phyloP scores from a whole-genome alignment of 352 stramenopile genomes.

The Phytophthora ohioensis region DNA sequence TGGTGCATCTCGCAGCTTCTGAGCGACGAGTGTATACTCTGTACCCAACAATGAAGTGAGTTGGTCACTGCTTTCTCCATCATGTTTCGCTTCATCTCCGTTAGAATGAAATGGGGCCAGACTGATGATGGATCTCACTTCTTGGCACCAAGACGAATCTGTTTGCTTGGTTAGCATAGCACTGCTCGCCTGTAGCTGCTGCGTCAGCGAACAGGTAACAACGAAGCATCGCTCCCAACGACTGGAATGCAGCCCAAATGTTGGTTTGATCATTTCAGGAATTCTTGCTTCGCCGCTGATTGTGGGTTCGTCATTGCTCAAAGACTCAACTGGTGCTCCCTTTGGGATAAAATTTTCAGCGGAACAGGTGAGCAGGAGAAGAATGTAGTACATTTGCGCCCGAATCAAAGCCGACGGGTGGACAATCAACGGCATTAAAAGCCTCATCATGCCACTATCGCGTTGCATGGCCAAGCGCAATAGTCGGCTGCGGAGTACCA shows the following conservation, averaged over 20 bases:
- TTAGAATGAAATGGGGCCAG: constrained; percentile 5
- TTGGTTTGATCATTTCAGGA: constrained; percentile 41
- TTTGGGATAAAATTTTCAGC: constrained; percentile 49
- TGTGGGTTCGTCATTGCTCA: constrained; percentile 1
- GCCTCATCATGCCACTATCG: constrained; percentile 30
- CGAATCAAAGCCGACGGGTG: constrained; percentile 49
- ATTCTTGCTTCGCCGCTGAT: constrained; percentile 27
- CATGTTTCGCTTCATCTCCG: background rate
- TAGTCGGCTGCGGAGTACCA: constrained; percentile 50
- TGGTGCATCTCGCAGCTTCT: constrained; percentile 47
- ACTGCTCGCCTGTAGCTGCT: constrained; percentile 25
- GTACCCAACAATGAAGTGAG: background rate
- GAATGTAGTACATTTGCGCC: constrained; percentile 66
- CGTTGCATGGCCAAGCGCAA: constrained; percentile 44
- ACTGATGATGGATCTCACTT: constrained; percentile 27
- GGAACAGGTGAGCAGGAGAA: constrained; percentile 66
- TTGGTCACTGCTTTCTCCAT: constrained; percentile 2
- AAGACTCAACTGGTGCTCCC: background rate
- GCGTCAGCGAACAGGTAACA: constrained; percentile 27
- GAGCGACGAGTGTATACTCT: constrained; percentile 41
- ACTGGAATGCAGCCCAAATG: constrained; percentile 53
- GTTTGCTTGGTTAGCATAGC: constrained; percentile 19
- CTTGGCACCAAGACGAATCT: constrained; percentile 32
- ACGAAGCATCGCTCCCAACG: constrained; percentile 51
- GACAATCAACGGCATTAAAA: constrained; percentile 54